Conservation (phyloP, 768 basidiomycete species). For the Gyrodon lividus region DNA sequence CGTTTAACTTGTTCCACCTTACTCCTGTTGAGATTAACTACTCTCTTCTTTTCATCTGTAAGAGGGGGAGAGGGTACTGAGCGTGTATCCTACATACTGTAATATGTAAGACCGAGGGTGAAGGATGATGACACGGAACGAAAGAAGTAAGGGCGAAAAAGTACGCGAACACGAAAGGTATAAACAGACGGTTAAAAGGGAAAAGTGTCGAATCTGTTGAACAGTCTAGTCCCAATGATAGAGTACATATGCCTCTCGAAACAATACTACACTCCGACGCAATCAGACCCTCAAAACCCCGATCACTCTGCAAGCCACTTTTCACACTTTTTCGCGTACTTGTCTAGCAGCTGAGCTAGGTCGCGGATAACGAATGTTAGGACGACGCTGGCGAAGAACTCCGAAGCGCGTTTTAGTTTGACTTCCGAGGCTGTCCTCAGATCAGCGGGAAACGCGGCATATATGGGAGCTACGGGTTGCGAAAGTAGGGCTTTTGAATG, state of each 20-base stretch:
- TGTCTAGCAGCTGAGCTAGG: slow-evolving; percentile 82
- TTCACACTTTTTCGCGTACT: slow-evolving; percentile 92
- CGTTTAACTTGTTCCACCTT: background rate
- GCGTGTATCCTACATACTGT: slow-evolving; percentile 19
- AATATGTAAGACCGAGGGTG: slow-evolving; percentile 20
- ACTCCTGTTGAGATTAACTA: background rate
- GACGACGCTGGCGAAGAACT: slow-evolving; percentile 88
- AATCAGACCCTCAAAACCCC: slow-evolving; percentile 17
- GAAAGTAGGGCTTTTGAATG: slow-evolving; percentile 73
- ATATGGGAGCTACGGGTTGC: slow-evolving; percentile 68
- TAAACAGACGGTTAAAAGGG: slow-evolving; percentile 10
- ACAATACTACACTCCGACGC: slow-evolving; percentile 26
- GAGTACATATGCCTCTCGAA: slow-evolving; percentile 31
- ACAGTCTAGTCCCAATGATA: slow-evolving; percentile 36
- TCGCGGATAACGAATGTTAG: slow-evolving; percentile 89
- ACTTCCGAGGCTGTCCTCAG: slow-evolving; percentile 63
- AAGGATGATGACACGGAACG: slow-evolving; percentile 11
- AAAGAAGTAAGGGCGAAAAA: slow-evolving; percentile 10
- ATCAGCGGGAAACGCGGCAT: slow-evolving; percentile 67
- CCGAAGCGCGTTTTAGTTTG: slow-evolving; percentile 78
- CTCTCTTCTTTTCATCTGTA: slow-evolving; percentile 5
- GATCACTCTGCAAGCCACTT: slow-evolving; percentile 84
- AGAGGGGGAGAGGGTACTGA: background rate
- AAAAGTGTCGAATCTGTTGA: slow-evolving; percentile 22
- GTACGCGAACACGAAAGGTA: slow-evolving; percentile 9